A percentile compares a stretch with the other conserved stretches of the same genome.
phyloP scores from a whole-genome alignment of 129 eudicot species.

The Saussurea involucrata region DNA sequence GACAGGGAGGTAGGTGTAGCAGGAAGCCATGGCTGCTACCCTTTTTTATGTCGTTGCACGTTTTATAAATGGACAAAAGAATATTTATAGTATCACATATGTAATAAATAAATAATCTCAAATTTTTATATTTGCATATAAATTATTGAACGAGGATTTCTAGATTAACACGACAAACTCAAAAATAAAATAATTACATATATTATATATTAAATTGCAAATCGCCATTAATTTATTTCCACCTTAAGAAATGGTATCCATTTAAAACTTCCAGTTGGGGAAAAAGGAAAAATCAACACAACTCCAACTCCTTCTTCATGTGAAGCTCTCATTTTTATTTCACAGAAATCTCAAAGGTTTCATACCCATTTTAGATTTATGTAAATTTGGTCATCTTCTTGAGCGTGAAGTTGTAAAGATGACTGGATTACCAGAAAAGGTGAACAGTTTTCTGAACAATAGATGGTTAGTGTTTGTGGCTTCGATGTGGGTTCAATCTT shows the following conservation, averaged over 20 bases:
- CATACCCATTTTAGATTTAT: conserved; percentile 14
- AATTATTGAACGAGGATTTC: not conserved
- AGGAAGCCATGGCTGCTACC: not conserved
- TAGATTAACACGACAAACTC: not conserved
- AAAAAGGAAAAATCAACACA: not conserved
- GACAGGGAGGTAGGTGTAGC: not conserved
- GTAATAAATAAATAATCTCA: too few species aligned
- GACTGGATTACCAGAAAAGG: conserved; percentile 30
- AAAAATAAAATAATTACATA: too few species aligned
- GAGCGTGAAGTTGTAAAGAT: conserved; percentile 13
- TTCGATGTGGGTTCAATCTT: conserved; percentile 80
- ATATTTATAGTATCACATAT: not conserved
- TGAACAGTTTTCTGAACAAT: conserved; percentile 38
- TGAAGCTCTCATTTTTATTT: conserved; percentile 10
- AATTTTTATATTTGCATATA: not conserved
- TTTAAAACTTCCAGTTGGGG: not conserved
- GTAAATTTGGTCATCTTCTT: conserved; percentile 11
- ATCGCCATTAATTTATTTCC: not conserved
- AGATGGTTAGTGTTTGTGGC: conserved; percentile 80
- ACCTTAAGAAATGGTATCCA: not conserved
- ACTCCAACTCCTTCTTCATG: conserved; percentile 1
- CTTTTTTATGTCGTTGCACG: not conserved
- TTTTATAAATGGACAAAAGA: not conserved
- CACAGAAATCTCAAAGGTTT: not conserved
- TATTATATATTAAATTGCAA: not conserved